Conservation (phyloP, 2,329 filamentous ascomycete species). For the Tolypocladium amazonense region DNA sequence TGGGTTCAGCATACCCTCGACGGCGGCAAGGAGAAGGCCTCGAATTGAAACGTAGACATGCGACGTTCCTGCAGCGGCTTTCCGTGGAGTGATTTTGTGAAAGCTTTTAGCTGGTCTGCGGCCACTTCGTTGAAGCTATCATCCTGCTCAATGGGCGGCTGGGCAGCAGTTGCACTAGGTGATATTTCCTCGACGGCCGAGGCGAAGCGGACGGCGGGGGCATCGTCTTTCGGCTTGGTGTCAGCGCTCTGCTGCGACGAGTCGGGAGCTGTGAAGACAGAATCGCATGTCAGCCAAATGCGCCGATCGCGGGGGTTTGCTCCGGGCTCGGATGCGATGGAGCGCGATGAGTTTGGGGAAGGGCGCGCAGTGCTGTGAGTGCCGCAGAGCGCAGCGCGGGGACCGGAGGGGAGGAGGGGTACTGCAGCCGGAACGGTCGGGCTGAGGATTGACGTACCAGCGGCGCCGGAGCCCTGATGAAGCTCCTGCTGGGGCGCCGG, state of each 20-base stretch:
- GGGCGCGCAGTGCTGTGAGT: background rate
- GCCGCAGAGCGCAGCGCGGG: background rate
- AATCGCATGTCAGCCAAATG: background rate
- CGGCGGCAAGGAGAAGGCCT: slow-evolving; percentile 77
- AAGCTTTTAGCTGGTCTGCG: slow-evolving; percentile 55
- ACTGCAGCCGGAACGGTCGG: slow-evolving; percentile 5
- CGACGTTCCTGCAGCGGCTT: slow-evolving; percentile 71
- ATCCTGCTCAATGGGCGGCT: slow-evolving; percentile 12
- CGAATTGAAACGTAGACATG: slow-evolving; percentile 80
- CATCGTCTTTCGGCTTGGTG: slow-evolving; percentile 12
- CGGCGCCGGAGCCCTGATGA: slow-evolving; percentile 5
- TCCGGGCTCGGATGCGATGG: background rate
- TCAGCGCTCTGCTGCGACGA: background rate
- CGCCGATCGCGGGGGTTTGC: background rate
- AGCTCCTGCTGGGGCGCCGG: slow-evolving; percentile 4
- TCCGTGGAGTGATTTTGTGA: slow-evolving; percentile 63
- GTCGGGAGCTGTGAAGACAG: background rate
- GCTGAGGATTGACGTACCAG: slow-evolving; percentile 5
- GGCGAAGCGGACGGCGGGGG: slow-evolving; percentile 58
- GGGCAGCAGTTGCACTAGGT: slow-evolving; percentile 31
- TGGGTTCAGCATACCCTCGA: slow-evolving; percentile 57
- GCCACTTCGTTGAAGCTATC: slow-evolving; percentile 31
- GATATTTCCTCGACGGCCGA: slow-evolving; percentile 59
- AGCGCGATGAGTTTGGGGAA: background rate
- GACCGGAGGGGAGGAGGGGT: background rate